A percentile compares a stretch with the other conserved stretches of the same genome.
These are phyloP conservation scores for Fusarium austroafricanum DNA, from an alignment of 2,329 filamentous ascomycete species.

Conservation along the genomic window DNA sequence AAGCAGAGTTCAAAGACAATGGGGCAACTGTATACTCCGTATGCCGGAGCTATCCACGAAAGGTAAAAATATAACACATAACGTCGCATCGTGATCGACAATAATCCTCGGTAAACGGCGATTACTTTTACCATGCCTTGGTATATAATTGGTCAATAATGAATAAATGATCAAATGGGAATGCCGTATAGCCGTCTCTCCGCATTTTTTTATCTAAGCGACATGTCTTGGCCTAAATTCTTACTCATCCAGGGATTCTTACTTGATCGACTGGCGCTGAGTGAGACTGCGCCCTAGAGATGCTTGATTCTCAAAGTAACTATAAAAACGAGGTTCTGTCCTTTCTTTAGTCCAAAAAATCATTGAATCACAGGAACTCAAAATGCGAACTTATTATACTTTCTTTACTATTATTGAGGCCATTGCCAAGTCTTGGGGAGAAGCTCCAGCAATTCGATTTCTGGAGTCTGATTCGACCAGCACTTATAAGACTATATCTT, in stretches of 20 bases:
- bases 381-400: constrained; percentile 5
- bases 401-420: constrained; percentile 2
- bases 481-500: background rate
- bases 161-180: background rate
- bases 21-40: too few relatives aligned
- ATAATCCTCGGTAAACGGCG: background rate
- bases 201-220: background rate
- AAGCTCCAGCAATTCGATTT: background rate
- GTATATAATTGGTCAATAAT: background rate
- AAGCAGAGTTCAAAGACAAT: too few relatives aligned
- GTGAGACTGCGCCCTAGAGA: background rate
- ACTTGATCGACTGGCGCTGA: background rate
- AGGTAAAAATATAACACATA: background rate
- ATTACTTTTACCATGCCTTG: background rate
- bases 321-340: background rate
- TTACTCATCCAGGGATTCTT: background rate
- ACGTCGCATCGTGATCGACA: background rate
- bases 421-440: background rate
- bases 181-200: background rate
- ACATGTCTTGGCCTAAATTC: background rate
- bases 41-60: too few relatives aligned
- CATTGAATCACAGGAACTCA: too few relatives aligned
- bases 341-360: too few relatives aligned
- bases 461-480: rapidly evolving
- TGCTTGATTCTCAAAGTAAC: rapidly evolving